Conservation (phyloP, 306 rosid species). For the Ammopiptanthus mongolicus region DNA sequence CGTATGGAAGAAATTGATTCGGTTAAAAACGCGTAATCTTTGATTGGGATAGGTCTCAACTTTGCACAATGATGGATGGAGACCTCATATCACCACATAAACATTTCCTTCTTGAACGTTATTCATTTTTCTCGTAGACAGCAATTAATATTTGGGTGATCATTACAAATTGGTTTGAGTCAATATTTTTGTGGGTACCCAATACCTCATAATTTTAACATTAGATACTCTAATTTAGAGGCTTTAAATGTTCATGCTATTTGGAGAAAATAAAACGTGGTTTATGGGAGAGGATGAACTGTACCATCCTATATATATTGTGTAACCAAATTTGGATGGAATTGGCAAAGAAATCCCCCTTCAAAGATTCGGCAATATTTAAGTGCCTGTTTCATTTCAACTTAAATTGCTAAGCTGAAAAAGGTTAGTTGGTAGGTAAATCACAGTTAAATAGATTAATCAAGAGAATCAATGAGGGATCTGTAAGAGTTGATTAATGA, state of each 20-base stretch:
- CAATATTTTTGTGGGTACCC: background rate
- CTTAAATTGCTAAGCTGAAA: slow-evolving; percentile 19
- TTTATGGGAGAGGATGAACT: background rate
- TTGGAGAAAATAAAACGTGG: background rate
- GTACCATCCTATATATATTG: background rate
- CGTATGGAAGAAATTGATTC: slow-evolving; percentile 13
- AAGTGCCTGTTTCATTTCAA: slow-evolving; percentile 7
- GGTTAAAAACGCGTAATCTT: slow-evolving; percentile 13
- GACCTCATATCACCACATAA: background rate
- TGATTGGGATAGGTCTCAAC: slow-evolving; percentile 3
- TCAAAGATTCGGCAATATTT: background rate
- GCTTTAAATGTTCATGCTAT: background rate
- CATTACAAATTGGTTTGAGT: background rate
- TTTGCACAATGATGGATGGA: background rate
- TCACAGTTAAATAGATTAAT: slow-evolving; percentile 12
- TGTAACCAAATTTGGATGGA: background rate
- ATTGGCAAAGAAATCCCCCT: background rate
- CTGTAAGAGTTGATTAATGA: background rate
- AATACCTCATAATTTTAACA: background rate
- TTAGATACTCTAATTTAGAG: background rate
- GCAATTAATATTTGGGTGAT: background rate
- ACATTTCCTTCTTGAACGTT: background rate
- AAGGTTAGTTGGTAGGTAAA: slow-evolving; percentile 17
- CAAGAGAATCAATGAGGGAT: slow-evolving; percentile 27
- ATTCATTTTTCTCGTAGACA: background rate